Evolutionary conservation across 352 stramenopile species (phyloP).

Genomic region (Blastocystis sp.): DNA sequence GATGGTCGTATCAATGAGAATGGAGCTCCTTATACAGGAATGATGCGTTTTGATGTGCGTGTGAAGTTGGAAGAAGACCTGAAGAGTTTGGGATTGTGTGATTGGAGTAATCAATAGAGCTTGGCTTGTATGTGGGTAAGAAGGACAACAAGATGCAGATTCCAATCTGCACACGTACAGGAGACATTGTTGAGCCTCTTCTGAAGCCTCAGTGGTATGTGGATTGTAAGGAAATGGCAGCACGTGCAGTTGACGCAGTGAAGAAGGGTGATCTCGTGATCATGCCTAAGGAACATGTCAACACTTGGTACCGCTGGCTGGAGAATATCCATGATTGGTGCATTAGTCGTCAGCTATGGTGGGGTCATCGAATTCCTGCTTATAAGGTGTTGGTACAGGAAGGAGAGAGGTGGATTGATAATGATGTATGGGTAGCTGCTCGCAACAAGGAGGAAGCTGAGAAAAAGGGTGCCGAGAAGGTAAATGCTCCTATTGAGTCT

Average conservation of each 20-base stretch:
- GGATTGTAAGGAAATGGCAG: slow-evolving; percentile 90
- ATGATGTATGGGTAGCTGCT: slow-evolving; percentile 90
- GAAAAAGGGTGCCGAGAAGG: slow-evolving; percentile 73
- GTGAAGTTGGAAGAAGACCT: slow-evolving; percentile 76
- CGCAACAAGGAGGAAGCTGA: slow-evolving; percentile 82
- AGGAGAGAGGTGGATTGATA: slow-evolving; percentile 72
- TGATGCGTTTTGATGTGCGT: slow-evolving; percentile 90
- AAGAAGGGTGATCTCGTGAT: slow-evolving; percentile 88
- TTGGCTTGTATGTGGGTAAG: slow-evolving; percentile 92
- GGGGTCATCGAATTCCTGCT: slow-evolving; percentile 97
- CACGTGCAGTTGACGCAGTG: slow-evolving; percentile 86
- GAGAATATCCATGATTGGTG: slow-evolving; percentile 99
- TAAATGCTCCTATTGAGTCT: slow-evolving; percentile 76
- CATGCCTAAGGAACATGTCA: slow-evolving; percentile 89
- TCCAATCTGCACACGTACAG: slow-evolving; percentile 91
- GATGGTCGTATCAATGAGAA: slow-evolving; percentile 92
- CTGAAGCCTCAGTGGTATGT: slow-evolving; percentile 99
- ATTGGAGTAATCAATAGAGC: slow-evolving; percentile 73
- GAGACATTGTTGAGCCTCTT: slow-evolving; percentile 96
- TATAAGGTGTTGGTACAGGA: slow-evolving; percentile 79
- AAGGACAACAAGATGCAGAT: slow-evolving; percentile 96
- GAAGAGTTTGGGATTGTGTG: slow-evolving; percentile 73
- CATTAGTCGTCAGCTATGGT: slow-evolving; percentile 97
- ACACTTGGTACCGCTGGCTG: slow-evolving; percentile 93
- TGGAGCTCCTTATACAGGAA: slow-evolving; percentile 81